These are phyloP conservation scores for Aspergillus conjunctus DNA, from an alignment of 495 filamentous ascomycete genomes.

Conservation along the genomic window DNA sequence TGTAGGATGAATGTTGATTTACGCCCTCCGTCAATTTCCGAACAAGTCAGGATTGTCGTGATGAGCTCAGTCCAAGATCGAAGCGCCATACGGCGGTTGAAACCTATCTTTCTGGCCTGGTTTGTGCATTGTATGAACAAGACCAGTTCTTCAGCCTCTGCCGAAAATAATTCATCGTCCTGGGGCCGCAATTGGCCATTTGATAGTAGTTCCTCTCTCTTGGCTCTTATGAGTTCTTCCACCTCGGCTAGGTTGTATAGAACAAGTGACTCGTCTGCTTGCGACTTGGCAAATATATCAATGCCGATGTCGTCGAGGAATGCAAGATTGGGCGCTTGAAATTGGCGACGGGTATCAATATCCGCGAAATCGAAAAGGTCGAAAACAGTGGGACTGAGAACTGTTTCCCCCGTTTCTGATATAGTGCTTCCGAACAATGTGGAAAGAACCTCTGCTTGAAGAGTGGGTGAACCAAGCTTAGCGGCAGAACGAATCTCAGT, in stretches of 20 bases:
- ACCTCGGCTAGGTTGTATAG: constrained; percentile 58
- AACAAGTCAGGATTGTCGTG: constrained; percentile 73
- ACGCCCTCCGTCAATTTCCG: constrained; percentile 66
- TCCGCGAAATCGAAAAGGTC: constrained; percentile 93
- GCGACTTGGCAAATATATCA: constrained; percentile 55
- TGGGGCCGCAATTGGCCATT: constrained; percentile 52
- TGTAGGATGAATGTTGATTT: constrained; percentile 79
- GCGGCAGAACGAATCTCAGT: constrained; percentile 80
- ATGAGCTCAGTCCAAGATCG: constrained; percentile 81
- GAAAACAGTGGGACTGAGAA: constrained; percentile 73
- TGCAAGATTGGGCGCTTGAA: constrained; percentile 49
- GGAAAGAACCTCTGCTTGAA: constrained; percentile 76
- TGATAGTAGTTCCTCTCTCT: constrained; percentile 54
- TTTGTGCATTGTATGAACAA: constrained; percentile 70
- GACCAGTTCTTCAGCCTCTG: constrained; percentile 59
- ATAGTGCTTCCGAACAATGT: constrained; percentile 75
- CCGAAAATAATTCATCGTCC: constrained; percentile 58
- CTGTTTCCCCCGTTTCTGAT: constrained; percentile 60
- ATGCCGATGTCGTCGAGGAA: constrained; percentile 66
- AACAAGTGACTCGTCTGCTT: constrained; percentile 47
- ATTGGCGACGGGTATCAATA: constrained; percentile 57
- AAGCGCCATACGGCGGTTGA: constrained; percentile 64
- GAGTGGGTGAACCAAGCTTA: constrained; percentile 66
- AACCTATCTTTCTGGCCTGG: constrained; percentile 58
- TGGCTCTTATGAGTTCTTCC: constrained; percentile 63